These are phyloP conservation scores for Ophiostoma ulmi DNA, from an alignment of 2,329 filamentous ascomycete genomes.

Conservation along the genomic window DNA sequence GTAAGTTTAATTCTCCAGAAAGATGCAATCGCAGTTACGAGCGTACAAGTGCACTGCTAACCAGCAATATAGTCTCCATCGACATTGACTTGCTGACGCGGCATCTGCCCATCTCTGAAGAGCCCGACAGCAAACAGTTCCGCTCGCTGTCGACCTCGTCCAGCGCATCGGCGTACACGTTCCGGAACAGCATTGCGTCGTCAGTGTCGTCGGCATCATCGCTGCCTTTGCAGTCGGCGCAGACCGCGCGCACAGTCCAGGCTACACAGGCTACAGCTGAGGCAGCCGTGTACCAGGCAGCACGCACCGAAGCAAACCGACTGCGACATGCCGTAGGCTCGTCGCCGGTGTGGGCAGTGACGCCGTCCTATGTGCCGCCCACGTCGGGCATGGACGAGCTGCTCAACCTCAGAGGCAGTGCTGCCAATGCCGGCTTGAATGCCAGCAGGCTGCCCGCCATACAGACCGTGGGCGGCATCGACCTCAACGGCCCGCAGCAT, in stretches of 20 bases:
- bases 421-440: not conserved
- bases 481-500: conserved; percentile 13
- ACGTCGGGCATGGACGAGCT: conserved; percentile 21
- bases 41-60: not conserved
- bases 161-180: conserved; percentile 1
- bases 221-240: not conserved
- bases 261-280: conserved; percentile 2
- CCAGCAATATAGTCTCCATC: conserved; percentile 17
- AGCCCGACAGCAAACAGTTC: not conserved
- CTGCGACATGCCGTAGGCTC: conserved; percentile 17
- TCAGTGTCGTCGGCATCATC: not conserved
- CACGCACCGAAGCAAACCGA: conserved; percentile 22
- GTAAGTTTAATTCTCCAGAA: not conserved
- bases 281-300: conserved; percentile 15
- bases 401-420: conserved; percentile 5
- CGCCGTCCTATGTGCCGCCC: conserved; percentile 20
- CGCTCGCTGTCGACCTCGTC: not conserved
- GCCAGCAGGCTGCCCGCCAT: not conserved
- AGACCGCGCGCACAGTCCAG: not conserved
- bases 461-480: not conserved
- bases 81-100: conserved; percentile 20
- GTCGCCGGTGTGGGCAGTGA: conserved; percentile 20
- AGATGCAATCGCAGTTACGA: not conserved
- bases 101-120: not conserved
- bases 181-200: conserved; percentile 5